Evolutionary conservation across 257 asterid species (phyloP), one percentile per base, ranked within the genome.

Genomic region (Paulownia fortunei): DNA sequence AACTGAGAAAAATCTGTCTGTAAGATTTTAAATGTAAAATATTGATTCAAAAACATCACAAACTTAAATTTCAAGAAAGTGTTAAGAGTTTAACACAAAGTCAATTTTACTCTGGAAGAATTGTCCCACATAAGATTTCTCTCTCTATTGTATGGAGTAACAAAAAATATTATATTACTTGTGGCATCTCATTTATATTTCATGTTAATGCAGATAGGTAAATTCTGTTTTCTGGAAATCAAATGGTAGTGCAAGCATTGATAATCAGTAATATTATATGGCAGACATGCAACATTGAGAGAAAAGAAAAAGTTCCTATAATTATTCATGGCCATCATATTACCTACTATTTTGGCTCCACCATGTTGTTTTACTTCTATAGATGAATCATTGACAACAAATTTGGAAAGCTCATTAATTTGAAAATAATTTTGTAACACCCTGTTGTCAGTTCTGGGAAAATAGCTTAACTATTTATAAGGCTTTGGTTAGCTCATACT

Each of bases 31-130:
- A 15, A 54, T 16, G 19, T 23, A 76, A 76, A 16, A 30, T 16
- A 27, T 55, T 30, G 21, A 58, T 26, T 61, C 26, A 23, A 30
- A 21, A 37, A 8, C 34, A 63, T 32, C 21, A 2, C 36, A 24
- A 60, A 47, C 63, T 9, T 58, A 63, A 16, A 49, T 46, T 68
- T 37, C 30, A 76, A 65, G 19, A 36, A 27, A 44, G 2, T 44
- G 52, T 19, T 44, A 13, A 65, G 61, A 65, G 54, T 10, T 79
- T 21, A 21, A n/a, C 26, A 61, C 69, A 64, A 54, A 18, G 71
- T 73, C 56, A 70, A 52, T 70, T 54, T 10, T 51, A 59, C 56
- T 46, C 59, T 62, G 44, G 9, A 27, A 76, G 8, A 36, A 23
- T 27, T 56, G 16, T 13, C 58, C 60, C 16, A 30, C 10, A 27